Evolutionary conservation across 2,329 filamentous ascomycete genomes (phyloP), one percentile per base, ranked within the genome.

Genomic region (Stemphylium vesicarium): DNA sequence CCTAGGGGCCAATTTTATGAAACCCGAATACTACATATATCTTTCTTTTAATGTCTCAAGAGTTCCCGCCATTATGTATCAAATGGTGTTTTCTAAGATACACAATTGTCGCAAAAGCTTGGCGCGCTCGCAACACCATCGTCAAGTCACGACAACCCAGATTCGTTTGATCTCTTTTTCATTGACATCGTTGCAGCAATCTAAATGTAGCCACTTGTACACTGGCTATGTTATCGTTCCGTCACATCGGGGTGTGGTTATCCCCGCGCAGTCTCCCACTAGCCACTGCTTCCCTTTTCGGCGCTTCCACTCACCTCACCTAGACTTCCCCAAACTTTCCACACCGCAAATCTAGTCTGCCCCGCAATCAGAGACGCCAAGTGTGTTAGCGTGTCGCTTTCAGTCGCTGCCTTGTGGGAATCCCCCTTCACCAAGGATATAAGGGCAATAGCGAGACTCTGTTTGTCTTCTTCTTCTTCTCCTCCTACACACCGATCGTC

Each of bases 401-500:
- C 12, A 47, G 58, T 65, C 53, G 41, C 42, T 46, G 45, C 24
- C 36, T 46, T 35, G 46, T 45, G 15, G 2, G 20, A n/a, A 4
- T 24, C 31, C 38, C 41, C 50, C 37, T 59, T 64, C 57, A 65
- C 60, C 40, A 48, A 47, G 48, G 39, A 11, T 46, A 50, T 40
- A 39, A 13, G 9, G 13, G 15, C 41, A 22, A 18, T 37, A 38
- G 49, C 42, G 26, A 13, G 16, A 50, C 55, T 39, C 4, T 11
- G n/a, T 32, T 29, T 45, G 33, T 44, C 45, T 35, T 18, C 49
- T 31, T 5, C 24, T 29, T 44, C 53, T 50, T 38, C 29, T 31
- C 33, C 54, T 44, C 41, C 20, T 22, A 41, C 37, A 32, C 32
- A 20, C 31, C 44, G 44, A 18, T 12, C 8, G 9, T 20, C 16